Conservation (phyloP, 2,329 filamentous ascomycete genomes). For the Tolypocladium tundrense region DNA sequence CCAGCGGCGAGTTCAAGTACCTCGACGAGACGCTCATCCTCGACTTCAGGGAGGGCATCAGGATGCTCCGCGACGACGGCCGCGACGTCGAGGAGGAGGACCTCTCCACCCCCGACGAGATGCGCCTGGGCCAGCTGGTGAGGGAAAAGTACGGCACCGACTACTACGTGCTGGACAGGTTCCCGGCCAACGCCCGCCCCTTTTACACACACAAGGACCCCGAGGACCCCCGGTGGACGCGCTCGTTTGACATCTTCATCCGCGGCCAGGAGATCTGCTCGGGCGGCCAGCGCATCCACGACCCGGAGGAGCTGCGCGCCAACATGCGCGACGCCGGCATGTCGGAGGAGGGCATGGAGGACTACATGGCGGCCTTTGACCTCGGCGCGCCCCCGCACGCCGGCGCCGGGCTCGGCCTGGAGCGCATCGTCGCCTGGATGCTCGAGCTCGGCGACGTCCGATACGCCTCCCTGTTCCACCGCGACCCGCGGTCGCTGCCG, state of each 20-base stretch:
- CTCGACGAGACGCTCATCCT: constrained; percentile 76
- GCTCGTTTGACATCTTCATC: constrained; percentile 92
- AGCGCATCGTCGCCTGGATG: constrained; percentile 79
- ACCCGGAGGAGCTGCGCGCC: constrained; percentile 60
- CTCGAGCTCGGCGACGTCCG: constrained; percentile 83
- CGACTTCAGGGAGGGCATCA: constrained; percentile 67
- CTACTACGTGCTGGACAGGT: constrained; percentile 92
- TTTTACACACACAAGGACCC: constrained; percentile 88
- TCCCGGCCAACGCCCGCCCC: constrained; percentile 71
- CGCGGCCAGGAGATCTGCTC: constrained; percentile 88
- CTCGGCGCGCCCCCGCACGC: constrained; percentile 84
- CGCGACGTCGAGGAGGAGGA: constrained; percentile 77
- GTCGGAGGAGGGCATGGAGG: constrained; percentile 72
- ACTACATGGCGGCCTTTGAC: constrained; percentile 82
- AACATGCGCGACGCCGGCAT: constrained; percentile 71
- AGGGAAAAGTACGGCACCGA: constrained; percentile 82
- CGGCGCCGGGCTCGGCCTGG: constrained; percentile 80
- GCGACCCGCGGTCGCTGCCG: constrained; percentile 81
- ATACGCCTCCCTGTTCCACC: constrained; percentile 75
- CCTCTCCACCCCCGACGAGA: constrained; percentile 75
- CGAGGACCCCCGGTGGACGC: constrained; percentile 62
- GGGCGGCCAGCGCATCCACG: constrained; percentile 87
- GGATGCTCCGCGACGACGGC: constrained; percentile 74
- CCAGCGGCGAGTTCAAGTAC: constrained; percentile 79
- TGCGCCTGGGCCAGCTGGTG: constrained; percentile 72